These are phyloP conservation scores for Periconia sp. DNA, from an alignment of 2,329 filamentous ascomycete genomes.

Conservation along the genomic window DNA sequence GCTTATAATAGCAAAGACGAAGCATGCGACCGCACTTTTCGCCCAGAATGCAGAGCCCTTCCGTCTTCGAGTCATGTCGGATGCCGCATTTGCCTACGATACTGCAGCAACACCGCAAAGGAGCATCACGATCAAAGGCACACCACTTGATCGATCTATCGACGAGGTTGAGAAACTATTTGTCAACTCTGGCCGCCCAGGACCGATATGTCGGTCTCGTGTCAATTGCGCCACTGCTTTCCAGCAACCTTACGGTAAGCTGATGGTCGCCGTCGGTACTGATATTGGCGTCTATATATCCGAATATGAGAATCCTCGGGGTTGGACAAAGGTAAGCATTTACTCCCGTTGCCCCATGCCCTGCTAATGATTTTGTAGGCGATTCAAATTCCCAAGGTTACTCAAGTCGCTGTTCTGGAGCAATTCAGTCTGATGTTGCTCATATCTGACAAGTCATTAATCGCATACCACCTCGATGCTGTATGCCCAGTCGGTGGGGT, in stretches of 20 bases:
- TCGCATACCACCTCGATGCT: conserved; percentile 92
- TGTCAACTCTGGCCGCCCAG: conserved; percentile 68
- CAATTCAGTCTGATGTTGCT: conserved; percentile 93
- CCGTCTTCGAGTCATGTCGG: conserved; percentile 86
- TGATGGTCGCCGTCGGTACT: conserved; percentile 92
- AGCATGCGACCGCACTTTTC: conserved; percentile 85
- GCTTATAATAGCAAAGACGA: conserved; percentile 93
- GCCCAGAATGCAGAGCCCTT: conserved; percentile 97
- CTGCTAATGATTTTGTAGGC: conserved; percentile 69
- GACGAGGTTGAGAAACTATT: conserved; percentile 83
- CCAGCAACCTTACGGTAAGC: conserved; percentile 76
- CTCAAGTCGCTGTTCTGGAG: conserved; percentile 92
- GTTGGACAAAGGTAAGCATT: conserved; percentile 79
- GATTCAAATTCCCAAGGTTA: conserved; percentile 77
- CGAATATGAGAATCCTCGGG: conserved; percentile 85
- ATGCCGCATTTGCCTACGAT: conserved; percentile 88
- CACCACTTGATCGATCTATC: conserved; percentile 89
- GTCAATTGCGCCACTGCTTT: conserved; percentile 96
- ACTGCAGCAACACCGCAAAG: conserved; percentile 58
- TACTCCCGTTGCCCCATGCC: no score
- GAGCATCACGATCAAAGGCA: conserved; percentile 83
- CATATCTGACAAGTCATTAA: conserved; percentile 87
- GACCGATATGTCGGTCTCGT: conserved; percentile 79
- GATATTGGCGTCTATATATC: conserved; percentile 93
- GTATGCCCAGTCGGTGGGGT: conserved; percentile 65